Percentiles rank a stretch among this genome's conserved stretches.
These are phyloP conservation scores for Zygosaccharomyces pseudobailii DNA, from an alignment of 1,139 yeast genomes.

Conservation along the genomic window DNA sequence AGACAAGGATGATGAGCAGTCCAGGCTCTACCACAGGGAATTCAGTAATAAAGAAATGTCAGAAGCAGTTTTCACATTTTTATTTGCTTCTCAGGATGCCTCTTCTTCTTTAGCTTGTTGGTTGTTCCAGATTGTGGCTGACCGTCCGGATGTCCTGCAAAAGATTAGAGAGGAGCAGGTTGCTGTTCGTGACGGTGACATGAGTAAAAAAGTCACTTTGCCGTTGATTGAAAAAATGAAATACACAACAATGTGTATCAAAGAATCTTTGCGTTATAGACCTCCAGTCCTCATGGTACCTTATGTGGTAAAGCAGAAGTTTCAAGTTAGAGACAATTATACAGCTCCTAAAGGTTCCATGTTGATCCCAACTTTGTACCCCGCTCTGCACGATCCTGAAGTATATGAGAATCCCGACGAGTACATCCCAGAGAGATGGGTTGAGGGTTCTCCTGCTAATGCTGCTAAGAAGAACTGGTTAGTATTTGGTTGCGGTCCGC, in stretches of 20 bases:
- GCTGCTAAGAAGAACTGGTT: slow-evolving; percentile 83
- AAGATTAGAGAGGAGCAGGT: slow-evolving; percentile 91
- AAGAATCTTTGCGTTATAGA: slow-evolving; percentile 87
- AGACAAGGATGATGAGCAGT: slow-evolving; percentile 42
- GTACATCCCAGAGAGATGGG: slow-evolving; percentile 96
- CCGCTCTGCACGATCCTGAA: slow-evolving; percentile 95
- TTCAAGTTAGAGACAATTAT: slow-evolving; percentile 77
- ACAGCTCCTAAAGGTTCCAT: slow-evolving; percentile 95
- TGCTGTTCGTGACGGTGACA: slow-evolving; percentile 73
- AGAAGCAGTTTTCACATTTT: slow-evolving; percentile 91
- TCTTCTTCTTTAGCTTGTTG: slow-evolving; percentile 97
- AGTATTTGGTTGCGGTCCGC: slow-evolving; percentile 96
- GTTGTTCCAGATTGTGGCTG: slow-evolving; percentile 94
- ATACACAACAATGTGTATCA: slow-evolving; percentile 85
- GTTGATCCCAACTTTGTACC: slow-evolving; percentile 93
- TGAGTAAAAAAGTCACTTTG: slow-evolving; percentile 53
- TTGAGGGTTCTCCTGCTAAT: slow-evolving; percentile 54
- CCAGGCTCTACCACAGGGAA: slow-evolving; percentile 65
- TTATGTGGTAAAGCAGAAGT: slow-evolving; percentile 78
- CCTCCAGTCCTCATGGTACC: slow-evolving; percentile 99
- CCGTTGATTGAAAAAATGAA: slow-evolving; percentile 80
- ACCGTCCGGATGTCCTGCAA: slow-evolving; percentile 81
- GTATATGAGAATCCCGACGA: slow-evolving; percentile 91
- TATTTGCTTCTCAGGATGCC: slow-evolving; percentile 97
- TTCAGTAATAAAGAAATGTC: slow-evolving; percentile 89